Conservation (phyloP, 306 rosid genomes). For the Spatholobus suberectus region DNA sequence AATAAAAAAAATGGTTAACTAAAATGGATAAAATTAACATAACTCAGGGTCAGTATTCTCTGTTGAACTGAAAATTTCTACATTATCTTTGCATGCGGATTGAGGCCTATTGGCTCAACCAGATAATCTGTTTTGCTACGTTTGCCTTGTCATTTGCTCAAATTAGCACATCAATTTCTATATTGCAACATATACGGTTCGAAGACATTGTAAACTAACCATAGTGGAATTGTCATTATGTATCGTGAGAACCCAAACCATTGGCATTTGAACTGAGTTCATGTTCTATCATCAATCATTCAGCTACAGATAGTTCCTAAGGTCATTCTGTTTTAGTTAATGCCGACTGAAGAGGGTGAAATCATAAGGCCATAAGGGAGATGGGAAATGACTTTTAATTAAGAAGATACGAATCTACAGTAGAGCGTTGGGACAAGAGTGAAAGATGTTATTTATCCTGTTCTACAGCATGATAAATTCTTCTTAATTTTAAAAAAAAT, state of each 20-base stretch:
- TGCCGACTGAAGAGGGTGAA: background rate
- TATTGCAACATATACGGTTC: background rate
- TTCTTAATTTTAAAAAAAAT: background rate
- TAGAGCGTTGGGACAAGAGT: background rate
- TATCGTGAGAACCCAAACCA: background rate
- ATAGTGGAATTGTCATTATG: background rate
- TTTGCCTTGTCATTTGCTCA: background rate
- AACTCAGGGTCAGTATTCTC: constrained; percentile 3
- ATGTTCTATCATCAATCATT: background rate
- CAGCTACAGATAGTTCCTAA: background rate
- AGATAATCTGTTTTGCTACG: background rate
- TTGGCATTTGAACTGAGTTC: background rate
- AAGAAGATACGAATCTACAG: background rate
- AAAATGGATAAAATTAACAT: background rate
- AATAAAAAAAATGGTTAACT: background rate
- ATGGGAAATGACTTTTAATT: background rate
- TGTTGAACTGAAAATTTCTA: background rate
- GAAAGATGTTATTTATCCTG: background rate
- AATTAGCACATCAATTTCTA: background rate
- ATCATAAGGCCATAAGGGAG: background rate
- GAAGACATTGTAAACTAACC: background rate
- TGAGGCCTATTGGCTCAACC: background rate
- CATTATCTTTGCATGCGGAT: background rate
- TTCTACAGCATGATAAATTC: background rate
- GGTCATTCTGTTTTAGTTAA: background rate